A percentile compares a stretch with the other conserved stretches of the same genome.
These are phyloP conservation scores for Astrothelium macrocarpum DNA, from an alignment of 495 filamentous ascomycete genomes.

Conservation along the genomic window DNA sequence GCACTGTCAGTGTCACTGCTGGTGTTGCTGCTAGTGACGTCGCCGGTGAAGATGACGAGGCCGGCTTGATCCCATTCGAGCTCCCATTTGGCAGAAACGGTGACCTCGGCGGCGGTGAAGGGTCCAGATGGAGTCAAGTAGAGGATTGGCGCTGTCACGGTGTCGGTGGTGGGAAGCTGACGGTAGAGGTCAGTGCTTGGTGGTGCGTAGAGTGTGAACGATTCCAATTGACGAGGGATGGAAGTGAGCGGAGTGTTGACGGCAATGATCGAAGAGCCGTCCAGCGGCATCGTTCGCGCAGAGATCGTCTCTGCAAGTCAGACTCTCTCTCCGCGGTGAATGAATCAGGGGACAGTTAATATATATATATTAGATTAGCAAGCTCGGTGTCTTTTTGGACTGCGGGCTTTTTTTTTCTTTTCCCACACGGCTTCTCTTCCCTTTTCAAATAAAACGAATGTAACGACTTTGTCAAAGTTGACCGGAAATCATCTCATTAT, in stretches of 20 bases:
- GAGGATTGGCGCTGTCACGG: slow-evolving; percentile 47
- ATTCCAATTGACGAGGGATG: slow-evolving; percentile 47
- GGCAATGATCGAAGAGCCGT: slow-evolving; percentile 42
- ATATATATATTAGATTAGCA: background rate
- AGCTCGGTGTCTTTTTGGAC: too few species aligned
- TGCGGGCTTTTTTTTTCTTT: too few species aligned
- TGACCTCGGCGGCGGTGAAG: slow-evolving; percentile 50
- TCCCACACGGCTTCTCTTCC: background rate
- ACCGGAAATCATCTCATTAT: background rate
- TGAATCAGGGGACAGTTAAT: too few species aligned
- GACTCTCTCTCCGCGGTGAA: too few species aligned
- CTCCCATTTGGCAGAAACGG: slow-evolving; percentile 49
- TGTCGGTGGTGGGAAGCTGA: slow-evolving; percentile 47
- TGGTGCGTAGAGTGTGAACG: slow-evolving; percentile 46
- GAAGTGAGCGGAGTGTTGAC: slow-evolving; percentile 41
- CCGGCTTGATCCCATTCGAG: slow-evolving; percentile 58
- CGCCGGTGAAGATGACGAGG: slow-evolving; percentile 43
- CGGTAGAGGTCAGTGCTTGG: slow-evolving; percentile 43
- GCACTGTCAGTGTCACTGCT: background rate
- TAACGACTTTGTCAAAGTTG: background rate
- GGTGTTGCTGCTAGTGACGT: slow-evolving; percentile 21
- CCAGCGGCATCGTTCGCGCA: slow-evolving; percentile 37
- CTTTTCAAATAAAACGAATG: background rate
- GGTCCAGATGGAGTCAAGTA: slow-evolving; percentile 45
- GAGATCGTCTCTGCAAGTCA: slow-evolving; percentile 6